Evolutionary conservation across 2,329 filamentous ascomycete species (phyloP).

Genomic region (Fusarium poae): DNA sequence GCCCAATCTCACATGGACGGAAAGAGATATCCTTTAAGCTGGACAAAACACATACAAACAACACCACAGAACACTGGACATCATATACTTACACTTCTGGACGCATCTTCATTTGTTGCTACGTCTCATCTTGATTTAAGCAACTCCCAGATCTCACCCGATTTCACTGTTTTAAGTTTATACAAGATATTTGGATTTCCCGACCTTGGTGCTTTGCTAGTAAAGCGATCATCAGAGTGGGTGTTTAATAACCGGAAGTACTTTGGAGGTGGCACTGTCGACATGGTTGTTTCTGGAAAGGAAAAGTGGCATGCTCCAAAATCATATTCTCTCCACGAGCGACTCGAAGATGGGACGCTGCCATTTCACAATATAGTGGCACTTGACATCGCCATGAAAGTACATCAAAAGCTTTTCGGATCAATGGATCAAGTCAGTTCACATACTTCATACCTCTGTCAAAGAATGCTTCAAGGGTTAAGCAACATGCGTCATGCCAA

Average conservation of each 20-base stretch:
- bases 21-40: conserved; percentile 76
- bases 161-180: conserved; percentile 89
- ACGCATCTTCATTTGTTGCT: conserved; percentile 84
- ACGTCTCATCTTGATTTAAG: conserved; percentile 82
- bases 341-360: conserved; percentile 90
- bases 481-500: conserved; percentile 76
- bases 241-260: conserved; percentile 78
- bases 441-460: conserved; percentile 77
- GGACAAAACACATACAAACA: conserved; percentile 67
- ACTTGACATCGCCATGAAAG: conserved; percentile 77
- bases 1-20: conserved; percentile 96
- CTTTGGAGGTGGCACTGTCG: conserved; percentile 95
- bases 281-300: conserved; percentile 83
- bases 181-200: conserved; percentile 99
- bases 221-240: conserved; percentile 76
- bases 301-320: conserved; percentile 89
- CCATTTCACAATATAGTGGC: conserved; percentile 93
- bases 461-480: conserved; percentile 70
- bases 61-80: conserved; percentile 28
- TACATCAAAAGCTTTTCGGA: conserved; percentile 77
- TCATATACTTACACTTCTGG: conserved; percentile 76
- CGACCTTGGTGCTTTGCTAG: conserved; percentile 86
- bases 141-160: conserved; percentile 72
- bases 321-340: conserved; percentile 77
- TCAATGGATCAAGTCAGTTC: conserved; percentile 76